Evolutionary conservation across 441 rosid genomes (phyloP), one percentile per base, ranked within the genome.

Genomic region (Theobroma grandiflorum): DNA sequence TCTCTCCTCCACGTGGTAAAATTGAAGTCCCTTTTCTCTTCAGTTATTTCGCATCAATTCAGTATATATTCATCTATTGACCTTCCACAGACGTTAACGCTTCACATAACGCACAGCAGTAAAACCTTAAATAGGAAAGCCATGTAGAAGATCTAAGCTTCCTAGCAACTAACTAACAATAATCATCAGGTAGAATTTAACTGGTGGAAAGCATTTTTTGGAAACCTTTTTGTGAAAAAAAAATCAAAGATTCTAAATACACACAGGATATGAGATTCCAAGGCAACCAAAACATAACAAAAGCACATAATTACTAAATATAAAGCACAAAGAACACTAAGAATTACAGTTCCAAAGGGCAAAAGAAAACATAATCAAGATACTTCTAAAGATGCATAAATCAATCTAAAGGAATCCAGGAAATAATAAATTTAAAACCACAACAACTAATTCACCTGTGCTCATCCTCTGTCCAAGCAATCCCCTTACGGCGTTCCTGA

Each of bases 381-480:
- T 18, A 64, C 61, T 65, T 79, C 35, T n/a, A 38, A 70, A 50
- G 63, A 40, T 75, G 72, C 78, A 57, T 22, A 80, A 16, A 42
- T 37, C 53, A 73, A 82, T 64, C 58, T 22, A 74, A 31, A 72
- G 14, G 50, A 33, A 78, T 59, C 1, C 77, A 82, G 11, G 81
- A 78, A 80, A 43, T 35, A 70, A 75, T 45, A 81, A 79, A 81
- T 8, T 0, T n/a, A 59, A 72, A 58, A 42, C 66, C 38, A 49
- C 31, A 73, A 77, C 40, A 57, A 65, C 69, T 72, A 81, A 68
- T 55, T 87, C 82, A 97, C 99, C 99, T 91, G 92, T 97, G 99
- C 74, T 97, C 99, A 63, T 95, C 99, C 88, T 97, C 99, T 0
- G 99, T 90, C 99, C 99, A 97, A 52, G 99, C 98, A 86, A 93